phyloP scores from a whole-genome alignment of 2,329 filamentous ascomycete species.

The Fusarium penzigii region DNA sequence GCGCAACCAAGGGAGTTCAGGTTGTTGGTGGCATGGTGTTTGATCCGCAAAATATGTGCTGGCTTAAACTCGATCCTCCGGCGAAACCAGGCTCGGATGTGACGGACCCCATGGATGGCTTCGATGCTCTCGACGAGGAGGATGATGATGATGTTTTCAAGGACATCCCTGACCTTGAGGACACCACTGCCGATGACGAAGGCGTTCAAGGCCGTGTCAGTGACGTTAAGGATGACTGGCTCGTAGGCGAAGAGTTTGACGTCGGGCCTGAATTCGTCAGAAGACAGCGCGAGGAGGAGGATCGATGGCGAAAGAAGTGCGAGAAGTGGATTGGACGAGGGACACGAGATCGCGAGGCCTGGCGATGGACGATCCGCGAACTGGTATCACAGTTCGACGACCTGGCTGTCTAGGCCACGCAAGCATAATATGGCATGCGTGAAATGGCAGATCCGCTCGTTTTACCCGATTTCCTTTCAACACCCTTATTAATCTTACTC shows the following conservation, averaged over 20 bases:
- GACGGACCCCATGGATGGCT: conserved; percentile 61
- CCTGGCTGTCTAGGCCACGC: conserved; percentile 33
- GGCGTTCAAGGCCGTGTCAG: conserved; percentile 53
- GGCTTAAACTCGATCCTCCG: conserved; percentile 74
- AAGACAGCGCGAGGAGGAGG: conserved; percentile 87
- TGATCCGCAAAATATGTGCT: conserved; percentile 95
- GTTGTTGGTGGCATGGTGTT: conserved; percentile 99
- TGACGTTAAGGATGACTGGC: conserved; percentile 73
- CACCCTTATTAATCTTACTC: conserved; percentile 28
- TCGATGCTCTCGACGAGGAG: conserved; percentile 75
- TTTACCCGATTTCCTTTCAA: conserved; percentile 20
- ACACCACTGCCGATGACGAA: conserved; percentile 56
- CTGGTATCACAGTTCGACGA: conserved; percentile 50
- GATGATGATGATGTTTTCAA: conserved; percentile 95
- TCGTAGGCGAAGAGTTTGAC: conserved; percentile 95
- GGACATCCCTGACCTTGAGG: conserved; percentile 89
- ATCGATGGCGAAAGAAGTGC: conserved; percentile 85
- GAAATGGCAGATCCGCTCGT: conserved; percentile 11
- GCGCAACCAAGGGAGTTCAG: conserved; percentile 80
- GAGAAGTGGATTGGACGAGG: conserved; percentile 76
- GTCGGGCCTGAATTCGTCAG: conserved; percentile 92
- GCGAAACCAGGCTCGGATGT: conserved; percentile 49
- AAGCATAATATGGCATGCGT: no score
- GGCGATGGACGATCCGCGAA: conserved; percentile 77
- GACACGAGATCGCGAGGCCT: conserved; percentile 58